A percentile compares a stretch with the other conserved stretches of the same genome.
Evolutionary conservation across 352 stramenopile species (phyloP).

Genomic region (Phytophthora citrophthora): DNA sequence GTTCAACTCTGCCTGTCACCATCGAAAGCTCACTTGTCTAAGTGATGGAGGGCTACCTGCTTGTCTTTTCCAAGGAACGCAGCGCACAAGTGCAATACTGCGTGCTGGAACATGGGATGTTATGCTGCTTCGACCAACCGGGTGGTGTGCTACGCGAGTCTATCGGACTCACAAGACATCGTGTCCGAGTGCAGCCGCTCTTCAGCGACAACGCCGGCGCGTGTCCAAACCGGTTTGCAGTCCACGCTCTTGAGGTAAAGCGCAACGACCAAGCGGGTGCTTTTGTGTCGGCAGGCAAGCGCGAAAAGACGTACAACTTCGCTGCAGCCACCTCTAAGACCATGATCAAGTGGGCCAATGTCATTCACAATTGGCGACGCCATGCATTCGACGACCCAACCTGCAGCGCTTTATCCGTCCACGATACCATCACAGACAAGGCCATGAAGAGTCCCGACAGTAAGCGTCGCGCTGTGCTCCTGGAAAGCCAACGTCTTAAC

Average conservation of each 20-base stretch:
- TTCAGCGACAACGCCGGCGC: slow-evolving; percentile 40
- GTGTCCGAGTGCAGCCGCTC: slow-evolving; percentile 59
- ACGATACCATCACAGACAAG: slow-evolving; percentile 32
- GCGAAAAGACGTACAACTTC: slow-evolving; percentile 51
- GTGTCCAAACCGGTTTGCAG: slow-evolving; percentile 75
- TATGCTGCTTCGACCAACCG: slow-evolving; percentile 56
- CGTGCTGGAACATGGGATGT: slow-evolving; percentile 69
- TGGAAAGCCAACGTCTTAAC: slow-evolving; percentile 33
- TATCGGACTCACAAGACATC: slow-evolving; percentile 70
- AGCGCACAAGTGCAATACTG: slow-evolving; percentile 64
- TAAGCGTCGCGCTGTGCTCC: slow-evolving; percentile 23
- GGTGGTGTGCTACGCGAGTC: slow-evolving; percentile 43
- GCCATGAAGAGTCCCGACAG: slow-evolving; percentile 14
- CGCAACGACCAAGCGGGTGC: slow-evolving; percentile 56
- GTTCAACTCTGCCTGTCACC: slow-evolving; percentile 19
- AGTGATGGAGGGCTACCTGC: slow-evolving; percentile 78
- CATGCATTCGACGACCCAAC: slow-evolving; percentile 69
- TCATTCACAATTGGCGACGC: slow-evolving; percentile 76
- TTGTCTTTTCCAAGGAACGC: slow-evolving; percentile 57
- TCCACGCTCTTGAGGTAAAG: slow-evolving; percentile 56
- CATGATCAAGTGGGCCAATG: slow-evolving; percentile 73
- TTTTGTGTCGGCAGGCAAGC: slow-evolving; percentile 44
- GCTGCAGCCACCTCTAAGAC: slow-evolving; percentile 55
- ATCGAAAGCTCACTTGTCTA: slow-evolving; percentile 12
- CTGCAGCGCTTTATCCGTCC: slow-evolving; percentile 35